These are phyloP conservation scores for Tylopilus balloui DNA, from an alignment of 768 basidiomycete species.

Conservation along the genomic window DNA sequence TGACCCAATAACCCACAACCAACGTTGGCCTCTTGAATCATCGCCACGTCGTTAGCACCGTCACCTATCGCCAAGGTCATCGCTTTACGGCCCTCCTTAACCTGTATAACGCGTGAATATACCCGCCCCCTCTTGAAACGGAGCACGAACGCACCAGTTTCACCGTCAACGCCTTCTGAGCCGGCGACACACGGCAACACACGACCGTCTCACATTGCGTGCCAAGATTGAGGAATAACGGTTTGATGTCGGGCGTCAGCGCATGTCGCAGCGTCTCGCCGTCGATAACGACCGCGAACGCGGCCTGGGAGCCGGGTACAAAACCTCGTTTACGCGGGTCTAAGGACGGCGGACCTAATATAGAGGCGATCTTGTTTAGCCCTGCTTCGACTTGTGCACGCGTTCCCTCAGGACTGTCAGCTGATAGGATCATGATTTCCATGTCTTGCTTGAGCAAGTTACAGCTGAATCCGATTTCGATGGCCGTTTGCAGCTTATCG, in stretches of 20 bases:
- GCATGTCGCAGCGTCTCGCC: constrained; percentile 89
- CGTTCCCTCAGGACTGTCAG: constrained; percentile 69
- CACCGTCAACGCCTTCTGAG: constrained; percentile 97
- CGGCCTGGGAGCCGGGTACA: constrained; percentile 55
- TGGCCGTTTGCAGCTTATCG: constrained; percentile 97
- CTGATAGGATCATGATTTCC: constrained; percentile 96
- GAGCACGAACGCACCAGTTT: constrained; percentile 58
- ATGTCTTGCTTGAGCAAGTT: constrained; percentile 91
- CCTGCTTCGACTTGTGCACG: constrained; percentile 87
- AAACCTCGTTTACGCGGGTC: constrained; percentile 63
- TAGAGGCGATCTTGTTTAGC: constrained; percentile 88
- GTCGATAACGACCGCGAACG: constrained; percentile 94
- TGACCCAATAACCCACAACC: constrained; percentile 91
- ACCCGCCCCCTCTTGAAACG: not conserved
- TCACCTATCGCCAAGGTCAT: constrained; percentile 98
- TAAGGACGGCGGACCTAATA: constrained; percentile 70
- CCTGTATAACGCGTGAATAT: constrained; percentile 39
- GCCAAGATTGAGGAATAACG: constrained; percentile 83
- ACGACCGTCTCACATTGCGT: constrained; percentile 98
- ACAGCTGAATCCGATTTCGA: constrained; percentile 95
- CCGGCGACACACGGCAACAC: constrained; percentile 95
- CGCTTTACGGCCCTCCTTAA: constrained; percentile 91
- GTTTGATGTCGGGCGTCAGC: constrained; percentile 70
- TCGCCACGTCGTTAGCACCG: constrained; percentile 96
- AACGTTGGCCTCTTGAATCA: constrained; percentile 99